A percentile compares a stretch with the other conserved stretches of the same genome.
phyloP scores from a whole-genome alignment of 2,329 filamentous ascomycete species.

The Colletotrichum ledebouriae region DNA sequence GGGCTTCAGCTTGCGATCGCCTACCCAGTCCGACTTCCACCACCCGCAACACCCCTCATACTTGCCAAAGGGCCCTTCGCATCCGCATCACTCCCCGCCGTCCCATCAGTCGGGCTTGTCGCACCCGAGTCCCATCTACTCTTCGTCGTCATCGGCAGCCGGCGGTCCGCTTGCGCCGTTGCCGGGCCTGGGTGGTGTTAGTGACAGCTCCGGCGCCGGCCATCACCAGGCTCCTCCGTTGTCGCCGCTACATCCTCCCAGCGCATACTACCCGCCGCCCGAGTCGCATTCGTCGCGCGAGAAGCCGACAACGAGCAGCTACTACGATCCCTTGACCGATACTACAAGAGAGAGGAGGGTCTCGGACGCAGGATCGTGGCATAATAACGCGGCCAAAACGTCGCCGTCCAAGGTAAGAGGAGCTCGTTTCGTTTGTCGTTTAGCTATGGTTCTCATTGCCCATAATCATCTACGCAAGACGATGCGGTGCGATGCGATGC shows the following conservation, averaged over 20 bases:
- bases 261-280: slow-evolving; percentile 56
- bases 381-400: slow-evolving; percentile 57
- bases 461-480: neutral
- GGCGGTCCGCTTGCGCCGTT: slow-evolving; percentile 43
- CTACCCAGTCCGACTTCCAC: slow-evolving; percentile 59
- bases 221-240: slow-evolving; percentile 48
- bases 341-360: slow-evolving; percentile 61
- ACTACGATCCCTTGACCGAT: slow-evolving; percentile 69
- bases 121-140: slow-evolving; percentile 52
- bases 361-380: slow-evolving; percentile 60
- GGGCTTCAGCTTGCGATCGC: slow-evolving; percentile 64
- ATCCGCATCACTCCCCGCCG: slow-evolving; percentile 47
- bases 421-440: slow-evolving; percentile 37
- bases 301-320: slow-evolving; percentile 59
- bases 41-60: slow-evolving; percentile 50
- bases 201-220: slow-evolving; percentile 44
- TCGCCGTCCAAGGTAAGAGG: slow-evolving; percentile 63
- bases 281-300: slow-evolving; percentile 53
- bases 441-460: neutral
- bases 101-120: slow-evolving; percentile 43
- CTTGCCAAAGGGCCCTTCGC: slow-evolving; percentile 44
- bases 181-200: slow-evolving; percentile 36
- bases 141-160: slow-evolving; percentile 49
- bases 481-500: slow-evolving; percentile 14
- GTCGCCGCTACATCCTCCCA: slow-evolving; percentile 60